These are phyloP conservation scores for Eucalyptus pauciflora DNA, from an alignment of 345 rosid genomes.

Conservation along the genomic window DNA sequence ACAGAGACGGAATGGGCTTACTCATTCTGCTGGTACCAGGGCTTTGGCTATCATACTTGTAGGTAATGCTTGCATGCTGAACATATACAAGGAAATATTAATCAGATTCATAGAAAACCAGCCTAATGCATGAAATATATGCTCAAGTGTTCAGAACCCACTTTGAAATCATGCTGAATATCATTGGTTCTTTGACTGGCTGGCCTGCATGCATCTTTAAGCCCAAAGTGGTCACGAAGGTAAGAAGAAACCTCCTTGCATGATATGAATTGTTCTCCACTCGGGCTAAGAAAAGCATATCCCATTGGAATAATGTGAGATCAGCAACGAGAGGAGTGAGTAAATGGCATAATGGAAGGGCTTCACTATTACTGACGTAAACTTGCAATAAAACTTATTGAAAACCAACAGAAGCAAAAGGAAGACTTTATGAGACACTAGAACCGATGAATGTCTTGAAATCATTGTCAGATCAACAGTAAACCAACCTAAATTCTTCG, in stretches of 20 bases:
- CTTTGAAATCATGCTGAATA: constrained; percentile 6
- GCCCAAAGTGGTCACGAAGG: constrained; percentile 31
- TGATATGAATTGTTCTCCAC: constrained; percentile 57
- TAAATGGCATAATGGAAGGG: neutral
- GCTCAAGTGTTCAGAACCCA: constrained; percentile 26
- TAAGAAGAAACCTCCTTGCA: constrained; percentile 62
- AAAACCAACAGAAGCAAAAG: neutral
- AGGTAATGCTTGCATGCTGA: constrained; percentile 9
- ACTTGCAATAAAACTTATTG: neutral
- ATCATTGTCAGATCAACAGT: neutral
- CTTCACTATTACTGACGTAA: neutral
- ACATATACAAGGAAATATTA: neutral
- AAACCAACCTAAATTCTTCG: neutral
- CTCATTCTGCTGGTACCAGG: neutral
- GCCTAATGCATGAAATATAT: neutral
- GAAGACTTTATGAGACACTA: neutral
- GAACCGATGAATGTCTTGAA: neutral
- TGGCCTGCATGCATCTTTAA: constrained; percentile 2
- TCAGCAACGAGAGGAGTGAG: neutral
- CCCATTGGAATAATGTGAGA: neutral
- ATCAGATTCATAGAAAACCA: neutral
- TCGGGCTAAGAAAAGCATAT: constrained; percentile 28
- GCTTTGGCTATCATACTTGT: constrained; percentile 18
- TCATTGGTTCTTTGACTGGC: constrained; percentile 1
- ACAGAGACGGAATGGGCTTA: neutral